A percentile compares a stretch with the other conserved stretches of the same genome.
Evolutionary conservation across 345 rosid genomes (phyloP).

Genomic region (Microthlaspi erraticum): DNA sequence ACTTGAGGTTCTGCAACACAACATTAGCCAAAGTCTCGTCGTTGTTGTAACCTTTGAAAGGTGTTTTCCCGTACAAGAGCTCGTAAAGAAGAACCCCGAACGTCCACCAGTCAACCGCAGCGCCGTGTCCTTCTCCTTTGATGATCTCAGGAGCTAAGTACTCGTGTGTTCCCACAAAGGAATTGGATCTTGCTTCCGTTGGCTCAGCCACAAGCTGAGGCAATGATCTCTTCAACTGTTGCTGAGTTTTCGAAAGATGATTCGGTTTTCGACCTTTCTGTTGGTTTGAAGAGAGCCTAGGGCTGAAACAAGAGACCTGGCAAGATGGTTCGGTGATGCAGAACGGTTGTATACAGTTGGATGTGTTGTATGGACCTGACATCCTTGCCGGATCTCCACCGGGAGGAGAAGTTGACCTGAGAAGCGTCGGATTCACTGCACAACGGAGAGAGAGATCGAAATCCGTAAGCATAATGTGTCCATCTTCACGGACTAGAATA

Average conservation of each 20-base stretch:
- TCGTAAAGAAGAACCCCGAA: conserved; percentile 89
- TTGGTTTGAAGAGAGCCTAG: conserved; percentile 69
- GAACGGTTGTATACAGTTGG: conserved; percentile 82
- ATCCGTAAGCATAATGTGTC: conserved; percentile 98
- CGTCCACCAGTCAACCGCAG: conserved; percentile 99
- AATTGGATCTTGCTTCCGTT: conserved; percentile 92
- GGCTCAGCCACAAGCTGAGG: conserved; percentile 99
- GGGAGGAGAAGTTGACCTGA: conserved; percentile 57
- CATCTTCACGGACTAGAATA: conserved; percentile 95
- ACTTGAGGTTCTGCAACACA: conserved; percentile 69
- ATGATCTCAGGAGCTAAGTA: conserved; percentile 98
- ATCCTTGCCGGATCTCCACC: conserved; percentile 62
- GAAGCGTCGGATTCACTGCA: conserved; percentile 86
- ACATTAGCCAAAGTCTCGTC: conserved; percentile 88
- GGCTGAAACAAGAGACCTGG: conserved; percentile 89
- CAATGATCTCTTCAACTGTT: conserved; percentile 56
- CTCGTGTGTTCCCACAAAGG: conserved; percentile 97
- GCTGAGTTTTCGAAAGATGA: conserved; percentile 43
- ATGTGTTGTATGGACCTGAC: conserved; percentile 75
- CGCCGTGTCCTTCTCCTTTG: conserved; percentile 98
- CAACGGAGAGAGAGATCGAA: conserved; percentile 93
- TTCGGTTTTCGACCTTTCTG: conserved; percentile 67
- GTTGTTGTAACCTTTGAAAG: conserved; percentile 87
- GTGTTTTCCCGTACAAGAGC: conserved; percentile 87
- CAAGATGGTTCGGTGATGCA: conserved; percentile 75